Percentiles rank a stretch among this genome's conserved stretches.
Conservation (phyloP, 768 basidiomycete species). For the Agaricus sinodeliciosus region DNA sequence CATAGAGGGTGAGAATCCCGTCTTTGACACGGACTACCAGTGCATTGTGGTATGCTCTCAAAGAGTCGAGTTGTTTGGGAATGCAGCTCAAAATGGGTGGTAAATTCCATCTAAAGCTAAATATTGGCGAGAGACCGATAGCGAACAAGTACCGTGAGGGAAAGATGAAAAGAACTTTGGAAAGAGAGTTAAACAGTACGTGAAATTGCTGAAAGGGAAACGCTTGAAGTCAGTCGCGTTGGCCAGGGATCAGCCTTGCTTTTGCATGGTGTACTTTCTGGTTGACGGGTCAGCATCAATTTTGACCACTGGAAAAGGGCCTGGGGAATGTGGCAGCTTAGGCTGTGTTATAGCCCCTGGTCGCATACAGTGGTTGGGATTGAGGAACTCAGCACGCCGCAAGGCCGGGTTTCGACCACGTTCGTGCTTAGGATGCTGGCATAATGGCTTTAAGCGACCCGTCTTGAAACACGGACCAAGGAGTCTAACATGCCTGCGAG, state of each 20-base stretch:
- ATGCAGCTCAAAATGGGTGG: constrained; percentile 81
- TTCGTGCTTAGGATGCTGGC: constrained; percentile 68
- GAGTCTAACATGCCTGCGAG: constrained; percentile 81
- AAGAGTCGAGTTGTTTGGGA: constrained; percentile 84
- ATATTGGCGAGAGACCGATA: constrained; percentile 79
- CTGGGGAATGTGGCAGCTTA: constrained; percentile 55
- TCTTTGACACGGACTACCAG: constrained; percentile 46
- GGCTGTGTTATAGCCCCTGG: constrained; percentile 61
- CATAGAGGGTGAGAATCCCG: constrained; percentile 73
- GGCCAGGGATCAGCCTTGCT: constrained; percentile 46
- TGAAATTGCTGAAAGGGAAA: constrained; percentile 80
- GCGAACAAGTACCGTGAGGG: constrained; percentile 80
- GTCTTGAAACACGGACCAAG: constrained; percentile 85
- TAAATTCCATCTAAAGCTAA: constrained; percentile 84
- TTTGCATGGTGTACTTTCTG: constrained; percentile 46
- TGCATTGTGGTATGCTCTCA: constrained; percentile 65
- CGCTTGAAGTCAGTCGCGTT: constrained; percentile 66
- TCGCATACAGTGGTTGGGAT: constrained; percentile 50
- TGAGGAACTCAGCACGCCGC: constrained; percentile 58
- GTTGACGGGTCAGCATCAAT: constrained; percentile 64
- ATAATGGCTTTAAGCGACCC: constrained; percentile 75
- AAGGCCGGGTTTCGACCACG: constrained; percentile 46
- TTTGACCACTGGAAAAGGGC: constrained; percentile 53
- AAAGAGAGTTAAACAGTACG: constrained; percentile 78
- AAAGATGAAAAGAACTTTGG: constrained; percentile 80